Conservation (phyloP, 164 flowering plant genomes). For the Stephania yunnanensis region DNA sequence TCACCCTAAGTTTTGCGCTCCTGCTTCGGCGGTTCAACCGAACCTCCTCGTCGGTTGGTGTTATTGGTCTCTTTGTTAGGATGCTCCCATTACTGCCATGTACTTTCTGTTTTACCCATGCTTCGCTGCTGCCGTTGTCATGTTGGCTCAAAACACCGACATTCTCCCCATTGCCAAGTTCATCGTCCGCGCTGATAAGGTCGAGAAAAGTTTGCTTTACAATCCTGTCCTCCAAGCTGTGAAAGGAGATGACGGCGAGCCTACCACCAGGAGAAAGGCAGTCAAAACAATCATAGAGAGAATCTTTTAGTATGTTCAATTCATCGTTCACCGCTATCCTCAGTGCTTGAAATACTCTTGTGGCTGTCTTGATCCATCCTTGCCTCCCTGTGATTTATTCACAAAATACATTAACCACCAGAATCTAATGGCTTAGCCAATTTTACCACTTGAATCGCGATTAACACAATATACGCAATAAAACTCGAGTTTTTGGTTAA, state of each 20-base stretch:
- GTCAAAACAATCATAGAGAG: constrained; percentile 67
- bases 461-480: background rate
- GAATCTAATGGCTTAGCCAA: background rate
- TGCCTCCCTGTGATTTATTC: constrained; percentile 56
- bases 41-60: constrained; percentile 84
- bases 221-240: constrained; percentile 96
- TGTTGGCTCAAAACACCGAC: constrained; percentile 6
- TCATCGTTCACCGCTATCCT: constrained; percentile 96
- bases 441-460: background rate
- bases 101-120: constrained; percentile 64
- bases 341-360: constrained; percentile 90
- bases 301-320: constrained; percentile 56
- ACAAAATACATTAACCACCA: background rate
- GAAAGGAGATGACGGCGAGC: constrained; percentile 93
- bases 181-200: constrained; percentile 33
- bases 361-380: constrained; percentile 98
- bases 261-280: constrained; percentile 84
- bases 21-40: constrained; percentile 55
- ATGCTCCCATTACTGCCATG: constrained; percentile 52
- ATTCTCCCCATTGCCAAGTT: constrained; percentile 9
- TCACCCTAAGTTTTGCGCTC: constrained; percentile 94
- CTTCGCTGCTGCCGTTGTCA: constrained; percentile 13
- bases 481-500: background rate
- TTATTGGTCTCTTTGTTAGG: constrained; percentile 89
- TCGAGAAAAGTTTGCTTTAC: constrained; percentile 88